Conservation (phyloP, 208 protist species). For the Trypanosoma conorhini region DNA sequence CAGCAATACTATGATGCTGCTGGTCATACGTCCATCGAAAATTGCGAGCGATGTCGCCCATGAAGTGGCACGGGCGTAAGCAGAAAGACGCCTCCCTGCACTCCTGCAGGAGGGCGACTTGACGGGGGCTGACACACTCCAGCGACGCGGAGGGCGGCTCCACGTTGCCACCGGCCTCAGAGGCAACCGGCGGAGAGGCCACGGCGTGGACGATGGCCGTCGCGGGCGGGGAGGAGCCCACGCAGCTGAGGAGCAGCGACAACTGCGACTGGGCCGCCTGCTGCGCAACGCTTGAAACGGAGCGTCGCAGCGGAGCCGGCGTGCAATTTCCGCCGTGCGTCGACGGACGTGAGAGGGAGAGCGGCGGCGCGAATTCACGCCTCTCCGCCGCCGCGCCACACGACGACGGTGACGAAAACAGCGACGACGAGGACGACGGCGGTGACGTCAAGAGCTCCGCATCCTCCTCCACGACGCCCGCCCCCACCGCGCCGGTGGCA, state of each 20-base stretch:
- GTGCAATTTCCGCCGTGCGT: not conserved
- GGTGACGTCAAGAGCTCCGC: constrained; percentile 12
- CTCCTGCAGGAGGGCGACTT: not conserved
- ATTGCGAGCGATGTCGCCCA: constrained; percentile 25
- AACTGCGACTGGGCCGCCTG: constrained; percentile 22
- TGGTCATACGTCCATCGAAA: constrained; percentile 21
- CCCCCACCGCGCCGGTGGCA: not conserved
- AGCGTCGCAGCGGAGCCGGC: not conserved
- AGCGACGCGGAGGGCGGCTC: constrained; percentile 15
- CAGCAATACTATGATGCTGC: constrained; percentile 5
- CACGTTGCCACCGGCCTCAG: not conserved
- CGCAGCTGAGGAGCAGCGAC: constrained; percentile 16
- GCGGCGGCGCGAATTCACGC: not conserved
- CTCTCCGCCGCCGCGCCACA: not conserved
- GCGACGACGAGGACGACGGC: not conserved
- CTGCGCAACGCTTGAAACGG: constrained; percentile 9
- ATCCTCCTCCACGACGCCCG: constrained; percentile 20
- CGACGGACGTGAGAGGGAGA: not conserved
- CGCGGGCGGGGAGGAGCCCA: not conserved
- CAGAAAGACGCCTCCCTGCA: not conserved
- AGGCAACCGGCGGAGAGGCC: not conserved
- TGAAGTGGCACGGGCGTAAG: constrained; percentile 10
- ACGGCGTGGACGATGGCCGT: not conserved
- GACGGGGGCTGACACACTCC: constrained; percentile 9
- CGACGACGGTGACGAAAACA: not conserved